These are phyloP conservation scores for Diaporthe nobilis DNA, from an alignment of 2,329 filamentous ascomycete genomes.

Conservation along the genomic window DNA sequence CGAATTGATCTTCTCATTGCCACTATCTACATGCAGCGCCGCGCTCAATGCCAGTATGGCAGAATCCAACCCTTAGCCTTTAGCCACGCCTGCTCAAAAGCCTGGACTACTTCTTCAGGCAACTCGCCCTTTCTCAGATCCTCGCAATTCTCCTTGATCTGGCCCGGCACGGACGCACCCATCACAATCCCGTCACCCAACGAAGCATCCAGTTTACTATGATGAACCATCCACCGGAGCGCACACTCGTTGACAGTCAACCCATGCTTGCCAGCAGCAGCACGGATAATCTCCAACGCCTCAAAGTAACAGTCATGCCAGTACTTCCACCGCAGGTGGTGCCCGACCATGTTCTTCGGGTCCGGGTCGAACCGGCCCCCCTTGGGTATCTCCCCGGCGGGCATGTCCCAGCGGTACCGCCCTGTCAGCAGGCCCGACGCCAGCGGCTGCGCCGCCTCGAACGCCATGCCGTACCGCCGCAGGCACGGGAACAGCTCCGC, in stretches of 20 bases:
- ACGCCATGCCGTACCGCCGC: neutral
- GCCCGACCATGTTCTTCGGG: neutral
- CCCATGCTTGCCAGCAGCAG: neutral
- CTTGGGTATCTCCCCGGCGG: neutral
- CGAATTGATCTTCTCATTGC: no score
- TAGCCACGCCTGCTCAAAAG: neutral
- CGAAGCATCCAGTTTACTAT: neutral
- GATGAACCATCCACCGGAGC: neutral
- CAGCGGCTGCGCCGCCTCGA: constrained; percentile 4
- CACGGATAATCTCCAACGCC: neutral
- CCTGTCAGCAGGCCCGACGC: neutral
- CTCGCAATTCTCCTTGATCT: neutral
- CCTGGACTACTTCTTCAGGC: neutral
- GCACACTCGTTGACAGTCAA: neutral
- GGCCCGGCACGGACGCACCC: neutral
- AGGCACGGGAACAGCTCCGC: constrained; percentile 3
- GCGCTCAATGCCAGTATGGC: neutral
- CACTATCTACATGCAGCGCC: neutral
- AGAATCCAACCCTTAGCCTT: neutral
- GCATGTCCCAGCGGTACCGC: neutral
- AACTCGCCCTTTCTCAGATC: neutral
- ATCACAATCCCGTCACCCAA: neutral
- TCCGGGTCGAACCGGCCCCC: neutral
- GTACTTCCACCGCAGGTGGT: constrained; percentile 5
- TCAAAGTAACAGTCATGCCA: neutral